phyloP scores from a whole-genome alignment of 1,284 basidiomycete genomes.

The Ustilago xerochloae region DNA sequence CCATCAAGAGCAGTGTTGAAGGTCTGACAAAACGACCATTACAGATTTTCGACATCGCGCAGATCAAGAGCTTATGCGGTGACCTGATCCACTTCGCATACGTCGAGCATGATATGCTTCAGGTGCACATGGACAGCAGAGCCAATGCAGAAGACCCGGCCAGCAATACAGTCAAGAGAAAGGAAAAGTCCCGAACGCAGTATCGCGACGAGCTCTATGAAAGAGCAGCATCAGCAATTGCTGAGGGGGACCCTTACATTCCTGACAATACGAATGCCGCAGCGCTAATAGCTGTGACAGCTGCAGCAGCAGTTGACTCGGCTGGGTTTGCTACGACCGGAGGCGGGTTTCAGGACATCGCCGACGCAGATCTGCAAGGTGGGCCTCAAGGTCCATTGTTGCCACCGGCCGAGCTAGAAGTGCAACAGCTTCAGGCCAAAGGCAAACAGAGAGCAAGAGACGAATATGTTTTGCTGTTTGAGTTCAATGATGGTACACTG shows the following conservation, averaged over 20 bases:
- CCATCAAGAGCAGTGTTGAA: conserved; percentile 81
- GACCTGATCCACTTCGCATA: conserved; percentile 85
- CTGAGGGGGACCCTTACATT: conserved; percentile 19
- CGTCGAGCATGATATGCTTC: conserved; percentile 76
- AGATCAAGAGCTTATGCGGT: conserved; percentile 88
- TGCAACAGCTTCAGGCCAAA: conserved; percentile 34
- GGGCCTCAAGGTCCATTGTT: conserved; percentile 25
- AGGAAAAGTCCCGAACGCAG: conserved; percentile 19
- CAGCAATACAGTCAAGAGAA: conserved; percentile 29
- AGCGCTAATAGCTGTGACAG: neutral
- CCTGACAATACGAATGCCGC: conserved; percentile 15
- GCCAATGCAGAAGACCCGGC: conserved; percentile 37
- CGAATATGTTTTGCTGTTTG: conserved; percentile 67
- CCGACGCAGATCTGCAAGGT: conserved; percentile 27
- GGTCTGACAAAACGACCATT: conserved; percentile 79
- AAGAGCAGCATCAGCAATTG: conserved; percentile 35
- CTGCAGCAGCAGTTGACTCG: conserved; percentile 20
- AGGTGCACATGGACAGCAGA: conserved; percentile 72
- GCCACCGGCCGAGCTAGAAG: conserved; percentile 36
- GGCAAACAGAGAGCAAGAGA: conserved; percentile 52
- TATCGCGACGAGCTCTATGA: conserved; percentile 51
- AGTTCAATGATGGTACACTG: conserved; percentile 70
- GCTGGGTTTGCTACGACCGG: conserved; percentile 38
- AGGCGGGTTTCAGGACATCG: conserved; percentile 47
- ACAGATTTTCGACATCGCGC: conserved; percentile 81